Evolutionary conservation across 768 basidiomycete species (phyloP).

Genomic region (Dacryopinax spathularia): DNA sequence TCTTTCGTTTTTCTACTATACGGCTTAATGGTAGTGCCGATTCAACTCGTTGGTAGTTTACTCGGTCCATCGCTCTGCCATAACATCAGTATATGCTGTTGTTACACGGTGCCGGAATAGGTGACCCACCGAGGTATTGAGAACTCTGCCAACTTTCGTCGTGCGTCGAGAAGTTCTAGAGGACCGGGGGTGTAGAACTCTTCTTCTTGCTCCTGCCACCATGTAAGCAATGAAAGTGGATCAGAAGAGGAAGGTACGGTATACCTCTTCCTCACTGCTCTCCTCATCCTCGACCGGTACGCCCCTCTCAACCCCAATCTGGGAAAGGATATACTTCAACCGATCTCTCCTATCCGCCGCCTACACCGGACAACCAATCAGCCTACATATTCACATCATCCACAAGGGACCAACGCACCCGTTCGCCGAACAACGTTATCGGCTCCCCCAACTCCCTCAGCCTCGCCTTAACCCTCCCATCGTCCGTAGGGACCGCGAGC

Average conservation of each 20-base stretch:
- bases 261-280: slow-evolving; percentile 65
- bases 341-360: slow-evolving; percentile 92
- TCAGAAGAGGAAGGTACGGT: slow-evolving; percentile 11
- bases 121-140: slow-evolving; percentile 81
- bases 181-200: slow-evolving; percentile 94
- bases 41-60: slow-evolving; percentile 86
- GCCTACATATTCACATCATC: slow-evolving; percentile 8
- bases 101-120: not conserved
- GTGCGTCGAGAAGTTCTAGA: slow-evolving; percentile 69
- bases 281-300: slow-evolving; percentile 42
- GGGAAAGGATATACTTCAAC: slow-evolving; percentile 83
- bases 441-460: slow-evolving; percentile 91
- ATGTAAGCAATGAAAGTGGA: slow-evolving; percentile 5
- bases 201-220: slow-evolving; percentile 43
- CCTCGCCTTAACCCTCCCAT: slow-evolving; percentile 76
- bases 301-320: slow-evolving; percentile 77
- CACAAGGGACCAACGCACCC: slow-evolving; percentile 39
- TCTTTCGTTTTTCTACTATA: slow-evolving; percentile 85
- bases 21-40: slow-evolving; percentile 72
- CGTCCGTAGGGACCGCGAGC: slow-evolving; percentile 94
- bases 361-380: slow-evolving; percentile 30
- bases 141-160: slow-evolving; percentile 78
- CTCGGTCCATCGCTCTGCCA: slow-evolving; percentile 85
- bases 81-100: slow-evolving; percentile 19
- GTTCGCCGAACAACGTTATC: slow-evolving; percentile 93